phyloP scores from a whole-genome alignment of 2,329 filamentous ascomycete genomes.

The Erysiphe pulchra region DNA sequence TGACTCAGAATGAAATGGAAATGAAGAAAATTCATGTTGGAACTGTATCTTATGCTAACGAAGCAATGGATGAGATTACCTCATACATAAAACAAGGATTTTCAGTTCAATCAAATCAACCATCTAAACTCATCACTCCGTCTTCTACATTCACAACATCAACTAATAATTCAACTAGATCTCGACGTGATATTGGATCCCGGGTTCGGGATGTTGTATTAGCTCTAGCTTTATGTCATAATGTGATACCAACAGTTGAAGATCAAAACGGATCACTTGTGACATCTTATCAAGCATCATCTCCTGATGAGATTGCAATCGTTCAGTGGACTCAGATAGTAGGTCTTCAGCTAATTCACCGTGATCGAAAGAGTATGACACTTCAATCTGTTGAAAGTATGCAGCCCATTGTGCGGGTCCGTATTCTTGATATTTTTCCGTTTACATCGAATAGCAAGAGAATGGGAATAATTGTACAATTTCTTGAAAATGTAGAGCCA shows the following conservation, averaged over 20 bases:
- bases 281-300: slow-evolving; percentile 86
- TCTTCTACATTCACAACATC: slow-evolving; percentile 41
- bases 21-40: slow-evolving; percentile 97
- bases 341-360: slow-evolving; percentile 58
- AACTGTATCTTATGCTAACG: slow-evolving; percentile 92
- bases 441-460: slow-evolving; percentile 96
- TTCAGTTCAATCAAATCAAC: slow-evolving; percentile 18
- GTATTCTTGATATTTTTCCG: slow-evolving; percentile 82
- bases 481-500: slow-evolving; percentile 31
- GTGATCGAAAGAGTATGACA: slow-evolving; percentile 67
- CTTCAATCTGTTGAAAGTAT: slow-evolving; percentile 55
- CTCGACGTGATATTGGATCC: slow-evolving; percentile 75
- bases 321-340: slow-evolving; percentile 88
- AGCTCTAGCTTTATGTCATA: slow-evolving; percentile 81
- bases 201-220: slow-evolving; percentile 82
- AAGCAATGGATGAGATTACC: slow-evolving; percentile 92
- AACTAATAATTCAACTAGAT: slow-evolving; percentile 44
- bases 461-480: slow-evolving; percentile 92
- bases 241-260: slow-evolving; percentile 79
- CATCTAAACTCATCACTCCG: slow-evolving; percentile 39
- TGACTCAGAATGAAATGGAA: slow-evolving; percentile 97
- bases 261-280: slow-evolving; percentile 52
- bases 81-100: slow-evolving; percentile 74
- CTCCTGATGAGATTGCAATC: slow-evolving; percentile 93
- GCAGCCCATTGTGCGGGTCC: slow-evolving; percentile 53